phyloP scores from a whole-genome alignment of 2,329 filamentous ascomycete species.

The Emmonsia crescens region DNA sequence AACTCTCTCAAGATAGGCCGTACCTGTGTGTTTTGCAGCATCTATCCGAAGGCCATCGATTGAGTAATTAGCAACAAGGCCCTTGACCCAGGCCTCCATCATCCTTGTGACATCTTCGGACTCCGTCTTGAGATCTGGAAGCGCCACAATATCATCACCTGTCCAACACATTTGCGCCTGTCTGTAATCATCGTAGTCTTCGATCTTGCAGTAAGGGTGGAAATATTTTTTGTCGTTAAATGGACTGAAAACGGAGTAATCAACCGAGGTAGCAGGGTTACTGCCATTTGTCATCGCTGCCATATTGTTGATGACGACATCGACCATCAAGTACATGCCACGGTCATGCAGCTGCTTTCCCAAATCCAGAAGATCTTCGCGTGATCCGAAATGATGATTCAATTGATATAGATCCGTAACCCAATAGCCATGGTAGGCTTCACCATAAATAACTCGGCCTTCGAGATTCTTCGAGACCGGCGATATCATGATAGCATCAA shows the following conservation, averaged over 20 bases:
- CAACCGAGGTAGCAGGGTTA: conserved; percentile 36
- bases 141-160: conserved; percentile 42
- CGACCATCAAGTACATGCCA: conserved; percentile 44
- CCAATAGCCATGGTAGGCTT: conserved; percentile 44
- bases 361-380: conserved; percentile 37
- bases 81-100: conserved; percentile 32
- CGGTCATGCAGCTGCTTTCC: conserved; percentile 34
- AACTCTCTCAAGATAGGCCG: conserved; percentile 32
- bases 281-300: conserved; percentile 31
- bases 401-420: conserved; percentile 37
- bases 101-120: conserved; percentile 30
- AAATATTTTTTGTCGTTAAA: conserved; percentile 50
- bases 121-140: conserved; percentile 43
- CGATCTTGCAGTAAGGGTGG: conserved; percentile 47
- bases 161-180: conserved; percentile 42
- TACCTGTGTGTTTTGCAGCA: conserved; percentile 38
- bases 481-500: conserved; percentile 34
- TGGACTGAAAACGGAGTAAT: conserved; percentile 44
- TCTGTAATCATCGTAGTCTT: conserved; percentile 42
- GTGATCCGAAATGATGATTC: conserved; percentile 41
- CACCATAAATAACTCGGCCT: conserved; percentile 29
- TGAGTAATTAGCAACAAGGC: conserved; percentile 34
- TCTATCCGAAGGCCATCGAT: conserved; percentile 44
- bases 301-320: conserved; percentile 38
- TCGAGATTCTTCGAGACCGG: conserved; percentile 33